phyloP scores from a whole-genome alignment of 805 yeast genomes.

The Candida oleophila region DNA sequence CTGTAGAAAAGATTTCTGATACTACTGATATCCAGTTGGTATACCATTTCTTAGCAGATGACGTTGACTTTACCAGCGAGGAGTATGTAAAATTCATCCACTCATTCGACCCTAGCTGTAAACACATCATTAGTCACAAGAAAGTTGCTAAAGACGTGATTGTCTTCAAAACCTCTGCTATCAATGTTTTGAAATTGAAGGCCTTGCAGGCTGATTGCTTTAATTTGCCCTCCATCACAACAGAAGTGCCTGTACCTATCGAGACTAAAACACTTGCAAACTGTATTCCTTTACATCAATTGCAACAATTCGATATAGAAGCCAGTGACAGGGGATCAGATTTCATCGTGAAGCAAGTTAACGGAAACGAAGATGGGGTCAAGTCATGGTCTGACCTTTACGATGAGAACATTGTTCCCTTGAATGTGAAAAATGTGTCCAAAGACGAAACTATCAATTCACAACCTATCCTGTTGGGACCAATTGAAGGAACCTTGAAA shows the following conservation, averaged over 20 bases:
- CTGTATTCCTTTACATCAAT: background rate
- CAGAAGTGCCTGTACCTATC: background rate
- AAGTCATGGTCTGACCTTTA: slow-evolving; percentile 29
- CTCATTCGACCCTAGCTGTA: slow-evolving; percentile 48
- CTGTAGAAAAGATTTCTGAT: slow-evolving; percentile 17
- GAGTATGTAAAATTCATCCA: slow-evolving; percentile 51
- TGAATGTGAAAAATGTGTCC: slow-evolving; percentile 13
- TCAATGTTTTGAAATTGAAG: slow-evolving; percentile 55
- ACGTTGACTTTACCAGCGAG: slow-evolving; percentile 44
- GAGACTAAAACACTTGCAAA: background rate
- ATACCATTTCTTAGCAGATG: slow-evolving; percentile 75
- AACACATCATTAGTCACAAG: slow-evolving; percentile 76
- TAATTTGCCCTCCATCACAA: slow-evolving; percentile 33
- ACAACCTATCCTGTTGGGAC: slow-evolving; percentile 19
- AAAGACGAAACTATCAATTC: slow-evolving; percentile 17
- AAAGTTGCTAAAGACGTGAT: slow-evolving; percentile 59
- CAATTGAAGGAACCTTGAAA: slow-evolving; percentile 22
- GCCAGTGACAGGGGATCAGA: background rate
- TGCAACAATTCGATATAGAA: background rate
- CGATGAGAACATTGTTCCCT: slow-evolving; percentile 25
- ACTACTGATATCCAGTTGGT: slow-evolving; percentile 39
- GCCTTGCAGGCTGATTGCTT: slow-evolving; percentile 45
- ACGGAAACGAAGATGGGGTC: background rate
- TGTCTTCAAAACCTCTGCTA: slow-evolving; percentile 55
- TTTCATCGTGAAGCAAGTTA: background rate